Conservation (phyloP, 2,329 filamentous ascomycete genomes). For the Dryadomyces sulphureus region DNA sequence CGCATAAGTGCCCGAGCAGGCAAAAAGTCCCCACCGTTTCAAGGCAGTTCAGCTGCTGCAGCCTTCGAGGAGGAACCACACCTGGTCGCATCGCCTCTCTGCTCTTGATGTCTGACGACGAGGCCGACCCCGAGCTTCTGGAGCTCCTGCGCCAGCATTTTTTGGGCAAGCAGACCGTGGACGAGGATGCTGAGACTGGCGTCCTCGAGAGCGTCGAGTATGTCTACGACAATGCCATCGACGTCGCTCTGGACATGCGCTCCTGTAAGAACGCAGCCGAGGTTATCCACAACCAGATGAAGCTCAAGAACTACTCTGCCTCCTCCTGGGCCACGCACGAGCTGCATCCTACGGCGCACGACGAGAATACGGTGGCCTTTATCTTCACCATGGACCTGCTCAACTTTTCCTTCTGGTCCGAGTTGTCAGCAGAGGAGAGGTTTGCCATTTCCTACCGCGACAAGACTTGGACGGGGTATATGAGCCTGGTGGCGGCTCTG, state of each 20-base stretch:
- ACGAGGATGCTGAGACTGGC: slow-evolving; percentile 56
- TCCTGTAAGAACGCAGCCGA: slow-evolving; percentile 72
- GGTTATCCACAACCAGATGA: slow-evolving; percentile 68
- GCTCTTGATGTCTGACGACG: slow-evolving; percentile 68
- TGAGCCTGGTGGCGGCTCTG: slow-evolving; percentile 77
- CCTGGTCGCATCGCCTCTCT: not conserved
- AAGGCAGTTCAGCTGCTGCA: not conserved
- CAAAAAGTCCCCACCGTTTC: not conserved
- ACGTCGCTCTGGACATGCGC: slow-evolving; percentile 75
- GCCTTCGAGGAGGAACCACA: no score
- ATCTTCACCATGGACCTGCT: slow-evolving; percentile 95
- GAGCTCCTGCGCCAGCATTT: slow-evolving; percentile 74
- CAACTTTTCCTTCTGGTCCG: slow-evolving; percentile 96
- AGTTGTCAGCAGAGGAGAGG: slow-evolving; percentile 49
- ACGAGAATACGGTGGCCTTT: slow-evolving; percentile 71
- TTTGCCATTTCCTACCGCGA: slow-evolving; percentile 75
- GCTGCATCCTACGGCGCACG: slow-evolving; percentile 70
- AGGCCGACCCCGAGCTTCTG: slow-evolving; percentile 75
- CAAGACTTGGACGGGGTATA: slow-evolving; percentile 83
- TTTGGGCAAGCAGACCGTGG: slow-evolving; percentile 38
- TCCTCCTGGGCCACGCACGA: slow-evolving; percentile 79
- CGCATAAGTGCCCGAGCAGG: not conserved
- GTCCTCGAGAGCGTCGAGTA: slow-evolving; percentile 73
- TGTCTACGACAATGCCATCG: slow-evolving; percentile 83
- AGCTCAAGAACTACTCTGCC: slow-evolving; percentile 68